Evolutionary conservation across 2,329 filamentous ascomycete genomes (phyloP).

Genomic region (Botryotinia convoluta): DNA sequence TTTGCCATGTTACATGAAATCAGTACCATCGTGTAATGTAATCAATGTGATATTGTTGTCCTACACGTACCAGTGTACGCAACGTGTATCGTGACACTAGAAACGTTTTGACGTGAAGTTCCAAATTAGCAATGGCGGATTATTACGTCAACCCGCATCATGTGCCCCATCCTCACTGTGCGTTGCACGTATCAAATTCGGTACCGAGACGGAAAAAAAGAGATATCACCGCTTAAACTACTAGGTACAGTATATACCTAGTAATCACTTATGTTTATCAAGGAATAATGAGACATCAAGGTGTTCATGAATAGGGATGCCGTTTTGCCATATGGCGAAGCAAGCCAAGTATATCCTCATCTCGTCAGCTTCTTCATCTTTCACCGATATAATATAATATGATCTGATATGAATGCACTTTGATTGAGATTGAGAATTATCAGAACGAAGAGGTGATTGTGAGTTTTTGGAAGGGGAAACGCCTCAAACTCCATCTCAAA

Average conservation of each 20-base stretch:
- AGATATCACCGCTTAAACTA: background rate
- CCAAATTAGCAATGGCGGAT: background rate
- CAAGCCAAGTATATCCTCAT: conserved; percentile 9
- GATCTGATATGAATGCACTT: background rate
- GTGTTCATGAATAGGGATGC: background rate
- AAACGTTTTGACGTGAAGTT: background rate
- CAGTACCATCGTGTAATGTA: background rate
- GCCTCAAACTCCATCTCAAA: background rate
- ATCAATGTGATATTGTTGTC: background rate
- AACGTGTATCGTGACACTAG: background rate
- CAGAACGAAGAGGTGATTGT: background rate
- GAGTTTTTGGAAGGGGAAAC: background rate
- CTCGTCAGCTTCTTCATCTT: background rate
- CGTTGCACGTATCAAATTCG: background rate
- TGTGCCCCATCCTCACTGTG: background rate
- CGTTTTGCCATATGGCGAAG: conserved; percentile 3
- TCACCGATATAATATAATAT: background rate
- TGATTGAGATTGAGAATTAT: background rate
- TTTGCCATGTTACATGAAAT: background rate
- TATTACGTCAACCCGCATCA: background rate
- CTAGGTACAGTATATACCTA: background rate
- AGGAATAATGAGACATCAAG: background rate
- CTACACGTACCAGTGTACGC: background rate
- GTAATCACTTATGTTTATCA: background rate
- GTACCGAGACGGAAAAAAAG: background rate